A percentile compares a stretch with the other conserved stretches of the same genome.
phyloP scores from a whole-genome alignment of 208 protist species.

The Leishmania major region DNA sequence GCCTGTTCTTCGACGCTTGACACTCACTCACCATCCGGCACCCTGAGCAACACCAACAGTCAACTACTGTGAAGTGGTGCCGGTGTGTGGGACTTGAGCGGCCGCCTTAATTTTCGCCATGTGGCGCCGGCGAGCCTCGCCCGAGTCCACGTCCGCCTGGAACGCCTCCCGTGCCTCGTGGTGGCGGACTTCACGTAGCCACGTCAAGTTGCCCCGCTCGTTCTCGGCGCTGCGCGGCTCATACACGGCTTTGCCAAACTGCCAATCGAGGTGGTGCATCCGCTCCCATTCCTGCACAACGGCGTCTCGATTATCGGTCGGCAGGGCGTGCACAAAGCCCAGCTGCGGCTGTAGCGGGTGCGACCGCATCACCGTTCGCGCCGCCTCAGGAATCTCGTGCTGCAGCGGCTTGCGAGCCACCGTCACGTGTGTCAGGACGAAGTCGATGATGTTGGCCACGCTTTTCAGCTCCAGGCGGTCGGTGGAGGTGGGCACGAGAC shows the following conservation, averaged over 20 bases:
- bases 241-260: slow-evolving; percentile 93
- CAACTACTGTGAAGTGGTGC: background rate
- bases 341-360: slow-evolving; percentile 85
- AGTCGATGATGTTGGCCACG: slow-evolving; percentile 85
- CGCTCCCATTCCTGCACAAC: slow-evolving; percentile 90
- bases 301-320: slow-evolving; percentile 73
- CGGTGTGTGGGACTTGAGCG: background rate
- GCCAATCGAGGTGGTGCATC: slow-evolving; percentile 89
- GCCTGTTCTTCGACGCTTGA: background rate
- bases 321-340: slow-evolving; percentile 85
- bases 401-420: slow-evolving; percentile 45
- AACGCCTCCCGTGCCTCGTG: slow-evolving; percentile 64
- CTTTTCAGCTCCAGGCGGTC: slow-evolving; percentile 84
- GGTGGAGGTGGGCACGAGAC: slow-evolving; percentile 70
- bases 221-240: slow-evolving; percentile 68
- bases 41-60: background rate
- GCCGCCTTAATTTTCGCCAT: slow-evolving; percentile 69
- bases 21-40: background rate
- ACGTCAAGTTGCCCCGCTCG: slow-evolving; percentile 83
- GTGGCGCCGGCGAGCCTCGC: slow-evolving; percentile 70
- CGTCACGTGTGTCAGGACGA: slow-evolving; percentile 83
- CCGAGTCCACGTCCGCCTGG: slow-evolving; percentile 50
- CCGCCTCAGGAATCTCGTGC: slow-evolving; percentile 56
- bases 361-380: slow-evolving; percentile 58
- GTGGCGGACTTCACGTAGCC: slow-evolving; percentile 80